A percentile compares a stretch with the other conserved stretches of the same genome.
Conservation (phyloP, 345 rosid species). For the Lumnitzera racemosa region DNA sequence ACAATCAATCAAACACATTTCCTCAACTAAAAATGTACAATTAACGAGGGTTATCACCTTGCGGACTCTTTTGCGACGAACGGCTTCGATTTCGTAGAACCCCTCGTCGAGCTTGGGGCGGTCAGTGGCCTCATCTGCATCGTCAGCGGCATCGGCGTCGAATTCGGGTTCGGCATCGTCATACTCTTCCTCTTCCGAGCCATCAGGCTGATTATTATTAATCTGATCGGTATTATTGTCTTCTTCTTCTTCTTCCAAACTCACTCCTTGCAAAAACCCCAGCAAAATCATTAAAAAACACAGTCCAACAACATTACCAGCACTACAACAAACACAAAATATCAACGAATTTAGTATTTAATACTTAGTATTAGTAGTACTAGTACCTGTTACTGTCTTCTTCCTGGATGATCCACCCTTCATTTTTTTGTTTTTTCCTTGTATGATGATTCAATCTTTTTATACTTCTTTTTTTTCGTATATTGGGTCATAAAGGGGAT, state of each 20-base stretch:
- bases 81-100: conserved; percentile 90
- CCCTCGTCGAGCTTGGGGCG: conserved; percentile 90
- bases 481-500: too few species aligned
- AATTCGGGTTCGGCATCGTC: conserved; percentile 31
- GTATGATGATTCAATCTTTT: too few species aligned
- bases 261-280: too few species aligned
- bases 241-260: conserved; percentile 13
- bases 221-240: not conserved
- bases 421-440: not conserved
- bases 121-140: conserved; percentile 30
- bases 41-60: conserved; percentile 37
- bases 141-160: conserved; percentile 29
- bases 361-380: too few species aligned
- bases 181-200: conserved; percentile 5
- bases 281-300: too few species aligned
- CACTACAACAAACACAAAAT: too few species aligned
- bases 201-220: too few species aligned
- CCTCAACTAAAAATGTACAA: too few species aligned
- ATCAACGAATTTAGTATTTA: too few species aligned
- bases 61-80: conserved; percentile 81
- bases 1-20: too few species aligned
- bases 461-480: too few species aligned
- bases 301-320: too few species aligned
- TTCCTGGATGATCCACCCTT: not conserved
- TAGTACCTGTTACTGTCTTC: not conserved